phyloP scores from a whole-genome alignment of 805 yeast species.

The Zygoascus flipseniorum region DNA sequence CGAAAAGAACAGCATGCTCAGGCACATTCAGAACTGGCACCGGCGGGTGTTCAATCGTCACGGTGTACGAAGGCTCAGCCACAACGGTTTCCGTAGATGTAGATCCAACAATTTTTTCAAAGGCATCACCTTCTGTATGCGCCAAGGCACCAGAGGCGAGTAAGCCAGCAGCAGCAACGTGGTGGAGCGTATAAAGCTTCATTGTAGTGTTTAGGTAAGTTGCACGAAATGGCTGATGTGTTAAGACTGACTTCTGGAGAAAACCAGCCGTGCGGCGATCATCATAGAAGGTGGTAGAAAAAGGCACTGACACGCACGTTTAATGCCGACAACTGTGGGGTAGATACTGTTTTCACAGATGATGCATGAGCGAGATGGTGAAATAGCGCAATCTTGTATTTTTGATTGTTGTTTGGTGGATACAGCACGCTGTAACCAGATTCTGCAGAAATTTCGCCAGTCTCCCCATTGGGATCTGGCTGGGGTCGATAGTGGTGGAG shows the following conservation, averaged over 20 bases:
- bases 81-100: neutral
- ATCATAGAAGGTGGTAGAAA: neutral
- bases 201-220: neutral
- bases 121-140: neutral
- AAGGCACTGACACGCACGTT: neutral
- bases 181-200: neutral
- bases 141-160: constrained; percentile 2
- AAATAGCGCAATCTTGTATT: too few relatives aligned
- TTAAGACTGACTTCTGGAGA: neutral
- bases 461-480: too few relatives aligned
- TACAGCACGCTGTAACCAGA: too few relatives aligned
- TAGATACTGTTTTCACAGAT: too few relatives aligned
- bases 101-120: neutral
- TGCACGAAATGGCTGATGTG: neutral
- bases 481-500: too few relatives aligned
- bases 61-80: neutral
- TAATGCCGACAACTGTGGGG: too few relatives aligned
- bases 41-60: neutral
- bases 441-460: too few relatives aligned
- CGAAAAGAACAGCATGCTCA: constrained; percentile 43
- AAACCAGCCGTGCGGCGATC: neutral
- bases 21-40: neutral
- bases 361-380: too few relatives aligned
- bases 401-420: too few relatives aligned
- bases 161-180: neutral